A percentile compares a stretch with the other conserved stretches of the same genome.
phyloP scores from a whole-genome alignment of 495 filamentous ascomycete species.

The Talaromyces stipitatus region DNA sequence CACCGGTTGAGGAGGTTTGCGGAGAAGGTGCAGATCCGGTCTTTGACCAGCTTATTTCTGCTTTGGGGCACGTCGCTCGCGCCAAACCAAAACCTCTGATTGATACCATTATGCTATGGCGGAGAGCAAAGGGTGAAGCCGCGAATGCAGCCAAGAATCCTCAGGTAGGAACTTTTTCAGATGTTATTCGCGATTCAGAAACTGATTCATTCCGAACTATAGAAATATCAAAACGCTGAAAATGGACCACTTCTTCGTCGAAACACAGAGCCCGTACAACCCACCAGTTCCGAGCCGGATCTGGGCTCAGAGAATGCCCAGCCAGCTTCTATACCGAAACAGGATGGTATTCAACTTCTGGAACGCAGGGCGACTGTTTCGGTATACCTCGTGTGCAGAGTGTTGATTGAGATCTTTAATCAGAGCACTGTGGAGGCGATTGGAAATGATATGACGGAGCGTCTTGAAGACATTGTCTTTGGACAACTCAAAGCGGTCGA shows the following conservation, averaged over 20 bases:
- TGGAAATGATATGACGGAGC: slow-evolving; percentile 80
- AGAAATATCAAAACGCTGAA: slow-evolving; percentile 21
- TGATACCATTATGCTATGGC: slow-evolving; percentile 95
- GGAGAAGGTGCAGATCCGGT: slow-evolving; percentile 78
- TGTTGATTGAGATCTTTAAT: slow-evolving; percentile 86
- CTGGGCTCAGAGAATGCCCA: slow-evolving; percentile 17
- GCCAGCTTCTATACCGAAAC: slow-evolving; percentile 36
- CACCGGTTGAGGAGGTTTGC: slow-evolving; percentile 79
- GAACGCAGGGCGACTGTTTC: slow-evolving; percentile 87
- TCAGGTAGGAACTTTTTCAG: slow-evolving; percentile 36
- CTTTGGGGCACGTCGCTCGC: slow-evolving; percentile 86
- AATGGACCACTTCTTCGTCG: slow-evolving; percentile 39
- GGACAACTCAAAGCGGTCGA: slow-evolving; percentile 84
- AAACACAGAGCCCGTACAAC: slow-evolving; percentile 47
- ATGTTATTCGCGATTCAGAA: not conserved
- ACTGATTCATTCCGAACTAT: slow-evolving; percentile 3
- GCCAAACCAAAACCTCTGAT: slow-evolving; percentile 93
- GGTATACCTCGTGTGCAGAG: slow-evolving; percentile 89
- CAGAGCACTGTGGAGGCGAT: slow-evolving; percentile 79
- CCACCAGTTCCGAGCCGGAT: slow-evolving; percentile 16
- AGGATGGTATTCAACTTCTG: slow-evolving; percentile 63
- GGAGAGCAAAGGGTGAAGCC: slow-evolving; percentile 87
- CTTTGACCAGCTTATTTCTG: slow-evolving; percentile 94
- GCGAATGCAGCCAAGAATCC: slow-evolving; percentile 55
- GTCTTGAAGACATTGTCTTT: slow-evolving; percentile 90